Evolutionary conservation across 345 rosid species (phyloP).

Genomic region (Populus tremula): DNA sequence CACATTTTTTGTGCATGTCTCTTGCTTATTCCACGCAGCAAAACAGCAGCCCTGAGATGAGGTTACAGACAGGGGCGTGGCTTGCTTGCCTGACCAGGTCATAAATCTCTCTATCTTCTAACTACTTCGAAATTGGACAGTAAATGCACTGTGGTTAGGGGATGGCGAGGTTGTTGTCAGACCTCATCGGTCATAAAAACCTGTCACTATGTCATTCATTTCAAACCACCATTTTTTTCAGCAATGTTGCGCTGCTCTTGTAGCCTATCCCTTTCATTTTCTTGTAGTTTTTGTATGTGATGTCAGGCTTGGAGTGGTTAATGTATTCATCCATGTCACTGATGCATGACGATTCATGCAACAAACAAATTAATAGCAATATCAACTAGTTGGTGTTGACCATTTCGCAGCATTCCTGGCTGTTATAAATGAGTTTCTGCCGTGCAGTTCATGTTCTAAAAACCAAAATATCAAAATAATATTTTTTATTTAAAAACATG

Average conservation of each 20-base stretch:
- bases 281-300: neutral
- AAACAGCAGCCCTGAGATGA: neutral
- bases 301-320: neutral
- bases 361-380: neutral
- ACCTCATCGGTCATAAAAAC: constrained; percentile 19
- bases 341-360: neutral
- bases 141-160: constrained; percentile 34
- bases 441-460: too few relatives aligned
- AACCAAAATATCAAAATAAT: too few relatives aligned
- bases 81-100: neutral
- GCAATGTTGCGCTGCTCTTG: neutral
- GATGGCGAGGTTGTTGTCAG: constrained; percentile 18
- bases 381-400: neutral
- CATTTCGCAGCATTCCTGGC: too few relatives aligned
- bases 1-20: neutral
- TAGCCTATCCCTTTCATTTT: neutral
- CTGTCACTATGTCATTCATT: constrained; percentile 17
- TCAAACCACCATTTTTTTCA: neutral
- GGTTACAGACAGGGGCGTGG: neutral
- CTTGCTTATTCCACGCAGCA: neutral
- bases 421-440: too few relatives aligned
- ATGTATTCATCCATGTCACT: too few relatives aligned
- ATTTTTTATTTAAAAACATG: too few relatives aligned
- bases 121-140: constrained; percentile 33
- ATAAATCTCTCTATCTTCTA: constrained; percentile 37